Conservation (phyloP, 768 basidiomycete species). For the Amanita pallidorosea region DNA sequence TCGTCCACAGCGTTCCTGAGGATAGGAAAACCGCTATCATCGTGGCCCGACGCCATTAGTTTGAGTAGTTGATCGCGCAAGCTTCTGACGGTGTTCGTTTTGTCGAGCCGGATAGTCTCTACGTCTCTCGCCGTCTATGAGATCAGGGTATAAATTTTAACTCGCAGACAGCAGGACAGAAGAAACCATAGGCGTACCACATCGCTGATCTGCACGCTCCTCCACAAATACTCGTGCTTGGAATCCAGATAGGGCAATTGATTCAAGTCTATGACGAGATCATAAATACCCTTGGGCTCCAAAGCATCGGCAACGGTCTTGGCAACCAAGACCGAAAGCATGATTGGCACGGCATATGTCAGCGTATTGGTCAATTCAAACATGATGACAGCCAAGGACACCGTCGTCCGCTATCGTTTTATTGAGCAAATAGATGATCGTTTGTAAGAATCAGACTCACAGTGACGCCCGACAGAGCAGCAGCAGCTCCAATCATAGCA, state of each 20-base stretch:
- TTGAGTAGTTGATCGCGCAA: constrained; percentile 60
- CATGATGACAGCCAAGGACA: constrained; percentile 92
- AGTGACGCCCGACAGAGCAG: constrained; percentile 91
- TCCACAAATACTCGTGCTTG: constrained; percentile 89
- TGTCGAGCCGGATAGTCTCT: constrained; percentile 63
- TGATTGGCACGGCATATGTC: constrained; percentile 85
- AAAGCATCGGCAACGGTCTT: constrained; percentile 85
- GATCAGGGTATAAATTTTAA: constrained; percentile 1
- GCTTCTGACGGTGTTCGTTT: constrained; percentile 64
- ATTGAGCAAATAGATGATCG: background rate
- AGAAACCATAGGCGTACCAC: constrained; percentile 46
- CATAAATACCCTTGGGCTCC: constrained; percentile 93
- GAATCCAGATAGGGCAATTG: constrained; percentile 89
- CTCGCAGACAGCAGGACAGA: background rate
- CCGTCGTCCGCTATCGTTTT: constrained; percentile 61
- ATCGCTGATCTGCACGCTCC: constrained; percentile 59
- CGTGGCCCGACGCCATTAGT: constrained; percentile 47
- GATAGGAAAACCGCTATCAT: constrained; percentile 84
- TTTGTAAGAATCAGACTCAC: constrained; percentile 27
- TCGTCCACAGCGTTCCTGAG: constrained; percentile 39
- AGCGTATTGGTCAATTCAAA: constrained; percentile 92
- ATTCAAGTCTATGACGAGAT: constrained; percentile 87
- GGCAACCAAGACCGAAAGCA: constrained; percentile 80
- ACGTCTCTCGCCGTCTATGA: constrained; percentile 55
- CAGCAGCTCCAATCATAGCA: constrained; percentile 95